These are phyloP conservation scores for Cruciata laevipes DNA, from an alignment of 257 asterid species.

Conservation along the genomic window DNA sequence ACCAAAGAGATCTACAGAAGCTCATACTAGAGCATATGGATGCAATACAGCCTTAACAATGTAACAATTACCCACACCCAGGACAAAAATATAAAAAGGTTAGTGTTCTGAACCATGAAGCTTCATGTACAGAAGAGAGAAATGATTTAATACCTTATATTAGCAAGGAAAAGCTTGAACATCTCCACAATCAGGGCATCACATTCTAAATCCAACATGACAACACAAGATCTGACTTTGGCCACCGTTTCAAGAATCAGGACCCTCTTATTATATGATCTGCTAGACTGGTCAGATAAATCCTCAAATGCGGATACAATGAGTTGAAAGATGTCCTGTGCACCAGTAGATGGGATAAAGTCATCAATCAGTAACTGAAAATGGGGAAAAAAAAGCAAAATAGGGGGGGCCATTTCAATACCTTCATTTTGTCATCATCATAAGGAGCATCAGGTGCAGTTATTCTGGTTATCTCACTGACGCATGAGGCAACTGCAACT, in stretches of 20 bases:
- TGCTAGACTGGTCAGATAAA: conserved; percentile 59
- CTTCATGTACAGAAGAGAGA: conserved; percentile 6
- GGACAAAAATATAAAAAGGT: neutral
- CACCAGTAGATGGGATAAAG: conserved; percentile 9
- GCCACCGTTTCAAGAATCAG: conserved; percentile 89
- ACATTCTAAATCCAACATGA: conserved; percentile 97
- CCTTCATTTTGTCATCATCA: conserved; percentile 95
- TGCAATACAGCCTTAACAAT: neutral
- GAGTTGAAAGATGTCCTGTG: conserved; percentile 81
- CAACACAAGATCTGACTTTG: conserved; percentile 91
- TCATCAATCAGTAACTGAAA: conserved; percentile 1
- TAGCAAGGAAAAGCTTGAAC: conserved; percentile 73
- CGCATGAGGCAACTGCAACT: conserved; percentile 90
- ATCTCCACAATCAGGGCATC: conserved; percentile 76
- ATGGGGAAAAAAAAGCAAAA: neutral
- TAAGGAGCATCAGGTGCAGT: conserved; percentile 99
- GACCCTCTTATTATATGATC: conserved; percentile 66
- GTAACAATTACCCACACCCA: neutral
- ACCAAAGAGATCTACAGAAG: neutral
- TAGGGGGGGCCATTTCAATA: conserved; percentile 7
- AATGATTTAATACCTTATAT: conserved; percentile 53
- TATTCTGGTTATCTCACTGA: conserved; percentile 92
- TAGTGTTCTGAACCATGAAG: neutral
- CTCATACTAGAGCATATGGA: neutral
- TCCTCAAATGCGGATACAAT: conserved; percentile 83